Evolutionary conservation across 768 basidiomycete species (phyloP).

Genomic region (Saitozyma sp.): DNA sequence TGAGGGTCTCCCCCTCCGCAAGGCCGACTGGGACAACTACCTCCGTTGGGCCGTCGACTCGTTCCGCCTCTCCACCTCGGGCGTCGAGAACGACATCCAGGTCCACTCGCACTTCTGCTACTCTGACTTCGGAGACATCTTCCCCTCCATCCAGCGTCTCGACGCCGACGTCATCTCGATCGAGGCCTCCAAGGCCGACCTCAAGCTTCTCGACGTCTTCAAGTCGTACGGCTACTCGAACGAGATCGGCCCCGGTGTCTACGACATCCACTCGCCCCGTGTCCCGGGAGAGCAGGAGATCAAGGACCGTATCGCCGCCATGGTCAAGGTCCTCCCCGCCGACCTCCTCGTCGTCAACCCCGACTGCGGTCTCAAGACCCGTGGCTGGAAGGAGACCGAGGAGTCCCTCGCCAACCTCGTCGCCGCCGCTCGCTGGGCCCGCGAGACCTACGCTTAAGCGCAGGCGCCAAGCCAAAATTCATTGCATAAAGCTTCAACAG

Average conservation of each 20-base stretch:
- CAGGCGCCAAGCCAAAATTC: not conserved
- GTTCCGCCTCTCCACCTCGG: conserved; percentile 95
- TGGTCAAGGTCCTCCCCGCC: conserved; percentile 77
- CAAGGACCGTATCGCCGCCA: conserved; percentile 81
- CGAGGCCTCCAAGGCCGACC: conserved; percentile 96
- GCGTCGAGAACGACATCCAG: conserved; percentile 89
- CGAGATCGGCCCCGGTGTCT: conserved; percentile 94
- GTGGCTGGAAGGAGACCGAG: conserved; percentile 98
- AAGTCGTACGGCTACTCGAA: conserved; percentile 92
- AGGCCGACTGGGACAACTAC: conserved; percentile 93
- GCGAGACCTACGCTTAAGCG: conserved; percentile 71
- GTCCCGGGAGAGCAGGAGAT: conserved; percentile 92
- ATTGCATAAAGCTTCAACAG: conserved; percentile 38
- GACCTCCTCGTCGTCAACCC: conserved; percentile 84
- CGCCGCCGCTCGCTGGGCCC: conserved; percentile 89
- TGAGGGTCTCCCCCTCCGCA: conserved; percentile 96
- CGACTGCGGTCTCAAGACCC: conserved; percentile 97
- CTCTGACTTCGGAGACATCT: conserved; percentile 98
- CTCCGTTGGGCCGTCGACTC: conserved; percentile 98
- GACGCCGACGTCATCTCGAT: conserved; percentile 99
- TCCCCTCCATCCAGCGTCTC: conserved; percentile 92
- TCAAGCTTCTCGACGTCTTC: conserved; percentile 96
- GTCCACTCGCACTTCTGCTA: conserved; percentile 81
- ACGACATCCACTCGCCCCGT: conserved; percentile 99
- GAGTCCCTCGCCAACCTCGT: conserved; percentile 83